phyloP scores from a whole-genome alignment of 108 stramenopile genomes.

The Fragilaria crotonensis region DNA sequence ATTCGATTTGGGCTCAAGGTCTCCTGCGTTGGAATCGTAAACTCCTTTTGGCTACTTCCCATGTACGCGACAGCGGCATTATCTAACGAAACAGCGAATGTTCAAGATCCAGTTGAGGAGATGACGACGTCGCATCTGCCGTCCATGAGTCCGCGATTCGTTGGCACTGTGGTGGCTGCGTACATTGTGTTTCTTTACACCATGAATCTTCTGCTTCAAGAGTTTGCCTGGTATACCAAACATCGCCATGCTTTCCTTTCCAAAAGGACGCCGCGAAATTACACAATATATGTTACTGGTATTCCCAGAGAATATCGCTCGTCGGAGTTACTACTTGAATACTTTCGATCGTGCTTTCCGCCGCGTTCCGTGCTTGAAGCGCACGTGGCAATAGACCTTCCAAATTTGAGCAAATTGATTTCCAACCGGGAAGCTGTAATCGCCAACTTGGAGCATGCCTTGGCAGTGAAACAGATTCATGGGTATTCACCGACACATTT shows the following conservation, averaged over 20 bases:
- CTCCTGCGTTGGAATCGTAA: constrained; percentile 31
- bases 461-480: constrained; percentile 32
- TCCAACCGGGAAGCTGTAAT: constrained; percentile 34
- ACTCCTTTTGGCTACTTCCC: constrained; percentile 44
- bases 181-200: constrained; percentile 38
- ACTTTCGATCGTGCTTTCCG: constrained; percentile 38
- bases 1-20: constrained; percentile 49
- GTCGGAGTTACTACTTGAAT: constrained; percentile 24
- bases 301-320: constrained; percentile 31
- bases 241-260: constrained; percentile 33
- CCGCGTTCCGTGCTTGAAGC: constrained; percentile 33
- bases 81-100: constrained; percentile 5
- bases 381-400: constrained; percentile 33
- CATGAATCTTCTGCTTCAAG: constrained; percentile 43
- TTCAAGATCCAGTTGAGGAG: constrained; percentile 27
- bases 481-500: constrained; percentile 26
- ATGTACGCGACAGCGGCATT: constrained; percentile 26
- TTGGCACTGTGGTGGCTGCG: constrained; percentile 27
- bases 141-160: constrained; percentile 9
- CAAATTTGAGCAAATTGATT: constrained; percentile 36
- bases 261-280: constrained; percentile 12
- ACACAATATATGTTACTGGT: constrained; percentile 30
- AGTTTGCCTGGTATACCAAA: constrained; percentile 45
- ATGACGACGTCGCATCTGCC: constrained; percentile 31
- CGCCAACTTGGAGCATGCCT: constrained; percentile 49